These are phyloP conservation scores for Coemansia sp. DNA, from an alignment of 192 early-diverging fungal species.

Conservation along the genomic window DNA sequence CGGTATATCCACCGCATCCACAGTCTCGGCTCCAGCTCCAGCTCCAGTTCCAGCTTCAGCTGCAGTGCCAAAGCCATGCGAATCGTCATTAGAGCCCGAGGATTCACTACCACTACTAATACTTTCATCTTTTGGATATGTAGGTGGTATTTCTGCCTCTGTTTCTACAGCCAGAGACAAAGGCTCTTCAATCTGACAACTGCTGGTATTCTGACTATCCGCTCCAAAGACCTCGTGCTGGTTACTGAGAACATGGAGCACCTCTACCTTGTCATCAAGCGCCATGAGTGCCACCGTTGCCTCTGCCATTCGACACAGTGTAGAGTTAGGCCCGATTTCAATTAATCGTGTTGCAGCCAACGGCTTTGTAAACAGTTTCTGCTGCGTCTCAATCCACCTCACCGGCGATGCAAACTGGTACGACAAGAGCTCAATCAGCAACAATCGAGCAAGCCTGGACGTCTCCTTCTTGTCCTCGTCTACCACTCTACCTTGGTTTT, in stretches of 20 bases:
- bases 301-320: conserved; percentile 90
- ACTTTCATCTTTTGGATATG: conserved; percentile 32
- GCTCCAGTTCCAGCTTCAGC: conserved; percentile 54
- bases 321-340: conserved; percentile 87
- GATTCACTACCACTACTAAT: conserved; percentile 11
- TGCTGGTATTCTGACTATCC: neutral
- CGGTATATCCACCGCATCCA: conserved; percentile 66
- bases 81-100: conserved; percentile 31
- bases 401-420: conserved; percentile 97
- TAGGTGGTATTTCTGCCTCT: conserved; percentile 24
- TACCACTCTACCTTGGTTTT: neutral
- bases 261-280: conserved; percentile 15
- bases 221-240: conserved; percentile 16
- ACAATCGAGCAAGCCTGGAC: conserved; percentile 70
- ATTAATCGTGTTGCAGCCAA: conserved; percentile 74
- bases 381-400: conserved; percentile 95
- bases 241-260: conserved; percentile 31
- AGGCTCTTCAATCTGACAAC: neutral
- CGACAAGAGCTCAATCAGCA: conserved; percentile 87
- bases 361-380: conserved; percentile 77
- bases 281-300: conserved; percentile 74
- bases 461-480: conserved; percentile 54
- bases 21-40: conserved; percentile 57
- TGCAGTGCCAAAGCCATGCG: conserved; percentile 43
- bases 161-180: neutral